Evolutionary conservation across 306 rosid species (phyloP), one percentile per base, ranked within the genome.

Genomic region (Ochetophila trinervis): DNA sequence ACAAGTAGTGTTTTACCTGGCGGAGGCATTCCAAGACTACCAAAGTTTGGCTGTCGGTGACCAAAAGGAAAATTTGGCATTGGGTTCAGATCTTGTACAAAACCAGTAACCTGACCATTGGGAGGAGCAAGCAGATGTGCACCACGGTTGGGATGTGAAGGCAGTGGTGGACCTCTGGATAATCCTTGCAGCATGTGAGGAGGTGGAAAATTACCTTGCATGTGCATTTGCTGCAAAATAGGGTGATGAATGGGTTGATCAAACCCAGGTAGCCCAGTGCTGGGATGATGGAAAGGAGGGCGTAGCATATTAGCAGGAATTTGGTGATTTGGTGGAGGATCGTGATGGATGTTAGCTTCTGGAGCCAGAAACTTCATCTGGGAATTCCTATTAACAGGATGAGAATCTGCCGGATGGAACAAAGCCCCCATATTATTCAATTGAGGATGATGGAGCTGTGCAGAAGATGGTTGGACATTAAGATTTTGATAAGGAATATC

Each of bases 281-380:
- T 72, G 1, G 84, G 67, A 63, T 86, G 97, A 73, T 75, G 88
- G 73, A 86, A 86, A 36, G 91, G 87, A 83, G 96, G 97, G 27
- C 78, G 90, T 56, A 74, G 82, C 82, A 85, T 82, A 76, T 88
- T 85, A 68, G 83, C 79, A 0, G 85, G 80, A 80, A 85, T 82
- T 70, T 88, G 96, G 65, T 72, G 96, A 71, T 80, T 87, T 65
- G 83, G 76, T 0, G 79, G 83, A 36, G 88, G 73, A 73, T 75
- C 88, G 0, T 74, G 92, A 76, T 74, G 89, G 57, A 77, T 69
- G 65, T 82, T 80, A 49, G 86, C 77, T 71, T 86, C 96, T 35
- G 91, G 79, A 24, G 77, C 63, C 78, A 86, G 61, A 68, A 69
- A 80, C 72, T 84, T 85, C 81, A 82, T 83, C 69, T 74, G 82